Conservation (phyloP, 2,329 filamentous ascomycete species). For the Penicillium decumbens region DNA sequence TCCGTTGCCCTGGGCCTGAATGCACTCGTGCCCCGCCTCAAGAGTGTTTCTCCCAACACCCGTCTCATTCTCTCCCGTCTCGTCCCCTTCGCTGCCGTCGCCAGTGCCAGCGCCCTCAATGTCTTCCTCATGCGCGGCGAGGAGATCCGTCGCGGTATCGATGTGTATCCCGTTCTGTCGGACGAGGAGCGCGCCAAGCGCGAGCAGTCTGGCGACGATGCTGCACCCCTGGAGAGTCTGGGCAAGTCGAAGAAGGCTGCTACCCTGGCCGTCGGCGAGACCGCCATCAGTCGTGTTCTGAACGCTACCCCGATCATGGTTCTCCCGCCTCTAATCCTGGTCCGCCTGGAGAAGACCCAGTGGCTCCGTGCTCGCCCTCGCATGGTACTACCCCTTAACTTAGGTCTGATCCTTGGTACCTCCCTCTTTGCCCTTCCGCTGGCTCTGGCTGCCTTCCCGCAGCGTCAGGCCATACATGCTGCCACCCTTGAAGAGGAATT, state of each 20-base stretch:
- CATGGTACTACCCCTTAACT: conserved; percentile 74
- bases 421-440: conserved; percentile 84
- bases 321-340: conserved; percentile 78
- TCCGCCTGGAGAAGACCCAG: conserved; percentile 74
- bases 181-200: conserved; percentile 62
- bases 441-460: conserved; percentile 86
- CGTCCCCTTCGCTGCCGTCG: conserved; percentile 93
- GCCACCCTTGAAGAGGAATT: conserved; percentile 80
- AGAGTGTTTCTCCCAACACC: conserved; percentile 67
- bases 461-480: conserved; percentile 76
- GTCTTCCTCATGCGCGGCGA: conserved; percentile 97
- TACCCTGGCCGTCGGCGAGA: conserved; percentile 84
- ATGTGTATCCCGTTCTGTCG: conserved; percentile 78
- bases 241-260: conserved; percentile 87
- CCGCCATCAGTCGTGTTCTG: conserved; percentile 81
- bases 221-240: conserved; percentile 60
- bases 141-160: conserved; percentile 88
- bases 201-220: conserved; percentile 55
- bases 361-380: conserved; percentile 76
- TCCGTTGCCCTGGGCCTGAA: conserved; percentile 90
- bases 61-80: conserved; percentile 75
- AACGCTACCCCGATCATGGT: conserved; percentile 98
- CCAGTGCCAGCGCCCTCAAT: conserved; percentile 84
- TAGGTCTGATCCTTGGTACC: conserved; percentile 79
- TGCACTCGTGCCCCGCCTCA: conserved; percentile 78